Base-by-base conservation (phyloP, 768 basidiomycete species). In the Tylopilus subfusipes region DNA sequence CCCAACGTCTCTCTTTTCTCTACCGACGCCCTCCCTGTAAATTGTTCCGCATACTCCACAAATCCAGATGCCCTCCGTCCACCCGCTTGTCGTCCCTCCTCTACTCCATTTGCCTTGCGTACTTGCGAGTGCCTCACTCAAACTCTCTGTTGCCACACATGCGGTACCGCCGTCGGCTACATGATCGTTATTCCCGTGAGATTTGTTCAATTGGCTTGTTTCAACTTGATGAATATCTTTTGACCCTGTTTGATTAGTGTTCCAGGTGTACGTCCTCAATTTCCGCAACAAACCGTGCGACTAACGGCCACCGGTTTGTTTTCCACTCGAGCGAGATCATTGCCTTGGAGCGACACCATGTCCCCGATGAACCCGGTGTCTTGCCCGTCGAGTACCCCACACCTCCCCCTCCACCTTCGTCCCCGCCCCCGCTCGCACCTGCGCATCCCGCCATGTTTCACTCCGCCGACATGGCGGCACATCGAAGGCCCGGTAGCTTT, bases 111-210 rank as follows among this genome's bases (percentile, higher is more conserved):
- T 5, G 59, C 58, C 29, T 58, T 67, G 44, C 81, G 89, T 39
- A 90, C 90, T 10, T 93, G 91, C 69, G 88, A 90, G 64, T 94
- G 90, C 66, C 75, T 93, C 42, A 93, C 91, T 3, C 88, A 90
- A 68, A 85, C 84, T 0, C 76, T 93, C 21, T 87, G 81, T 63
- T 93, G 91, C 65, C 86, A 88, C 63, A 83, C 82, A 10, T 93
- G 91, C 69, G 91, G 91, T 10, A 70, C 71, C 33, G 71, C 80
- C 30, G 79, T 92, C 48, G 91, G 91, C 29, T 93, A 90, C 67
- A 86, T 86, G 83, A 88, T 90, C 54, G 86, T 90, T 30, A 76
- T 81, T 57, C 88, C 88, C 33, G 76, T 76, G 59, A 67, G 69
- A 63, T 52, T 49, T 27, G 12, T 43, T 48, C 52, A 11, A 42